phyloP scores from a whole-genome alignment of 345 rosid species.

The Citrus trifoliata region DNA sequence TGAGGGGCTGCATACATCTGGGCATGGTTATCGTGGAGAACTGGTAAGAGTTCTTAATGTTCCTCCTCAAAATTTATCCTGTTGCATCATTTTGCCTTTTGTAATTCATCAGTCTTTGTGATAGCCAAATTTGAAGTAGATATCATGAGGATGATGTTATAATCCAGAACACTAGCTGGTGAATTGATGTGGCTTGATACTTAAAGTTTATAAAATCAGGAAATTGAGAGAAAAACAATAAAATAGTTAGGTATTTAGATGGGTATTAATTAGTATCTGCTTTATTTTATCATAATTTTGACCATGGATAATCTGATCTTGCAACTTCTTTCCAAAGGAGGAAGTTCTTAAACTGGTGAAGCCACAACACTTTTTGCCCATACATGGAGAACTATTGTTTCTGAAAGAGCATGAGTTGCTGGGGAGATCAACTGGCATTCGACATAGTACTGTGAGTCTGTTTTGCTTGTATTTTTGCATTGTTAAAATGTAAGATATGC shows the following conservation, averaged over 20 bases:
- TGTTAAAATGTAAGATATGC: background rate
- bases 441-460: constrained; percentile 80
- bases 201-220: background rate
- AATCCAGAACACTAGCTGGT: background rate
- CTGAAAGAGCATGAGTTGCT: constrained; percentile 96
- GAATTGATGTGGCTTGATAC: background rate
- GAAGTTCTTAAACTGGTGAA: constrained; percentile 92
- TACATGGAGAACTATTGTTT: constrained; percentile 97
- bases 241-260: background rate
- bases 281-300: background rate
- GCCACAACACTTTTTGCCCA: constrained; percentile 97
- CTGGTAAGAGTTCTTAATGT: constrained; percentile 45
- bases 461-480: constrained; percentile 5
- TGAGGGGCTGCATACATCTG: constrained; percentile 90
- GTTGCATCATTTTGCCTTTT: background rate
- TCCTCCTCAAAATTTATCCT: constrained; percentile 1
- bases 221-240: background rate
- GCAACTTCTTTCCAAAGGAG: constrained; percentile 54
- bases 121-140: background rate
- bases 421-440: constrained; percentile 91
- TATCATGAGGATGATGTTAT: background rate
- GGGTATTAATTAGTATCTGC: background rate
- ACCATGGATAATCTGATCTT: background rate
- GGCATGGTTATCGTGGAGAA: constrained; percentile 97
- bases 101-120: background rate